Conservation (phyloP, 441 rosid genomes). For the Pelargonium myrrhifolium region DNA sequence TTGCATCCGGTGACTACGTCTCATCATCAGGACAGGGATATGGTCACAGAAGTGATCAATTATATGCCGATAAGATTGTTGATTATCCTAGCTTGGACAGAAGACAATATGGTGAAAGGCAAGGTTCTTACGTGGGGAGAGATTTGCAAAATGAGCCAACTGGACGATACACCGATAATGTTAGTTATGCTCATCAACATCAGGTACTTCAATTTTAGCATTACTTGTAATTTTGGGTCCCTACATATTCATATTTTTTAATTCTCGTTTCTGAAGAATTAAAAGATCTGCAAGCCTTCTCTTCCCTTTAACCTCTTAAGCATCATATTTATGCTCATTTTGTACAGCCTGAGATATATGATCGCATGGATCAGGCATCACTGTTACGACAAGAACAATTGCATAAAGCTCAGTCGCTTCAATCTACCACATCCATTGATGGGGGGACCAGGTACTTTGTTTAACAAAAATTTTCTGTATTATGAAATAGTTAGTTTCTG, state of each 20-base stretch:
- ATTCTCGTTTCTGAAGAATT: neutral
- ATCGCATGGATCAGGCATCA: conserved; percentile 72
- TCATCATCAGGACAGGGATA: conserved; percentile 63
- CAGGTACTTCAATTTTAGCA: conserved; percentile 46
- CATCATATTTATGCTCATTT: conserved; percentile 14
- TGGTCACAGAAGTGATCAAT: conserved; percentile 66
- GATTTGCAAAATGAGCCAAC: conserved; percentile 68
- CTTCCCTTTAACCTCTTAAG: conserved; percentile 7
- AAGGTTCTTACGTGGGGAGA: conserved; percentile 58
- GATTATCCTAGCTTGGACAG: conserved; percentile 70
- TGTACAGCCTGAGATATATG: conserved; percentile 63
- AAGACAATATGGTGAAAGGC: conserved; percentile 69
- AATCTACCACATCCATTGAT: conserved; percentile 61
- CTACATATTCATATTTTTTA: neutral
- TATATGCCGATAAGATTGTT: conserved; percentile 64
- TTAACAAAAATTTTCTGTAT: conserved; percentile 6
- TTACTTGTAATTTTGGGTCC: conserved; percentile 6
- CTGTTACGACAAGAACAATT: conserved; percentile 79
- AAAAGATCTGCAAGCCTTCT: conserved; percentile 12
- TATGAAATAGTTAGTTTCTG: conserved; percentile 19
- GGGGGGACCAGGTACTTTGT: conserved; percentile 65
- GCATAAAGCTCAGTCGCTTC: conserved; percentile 65
- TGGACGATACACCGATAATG: conserved; percentile 61
- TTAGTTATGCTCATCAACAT: conserved; percentile 57
- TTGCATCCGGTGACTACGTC: conserved; percentile 55